These are phyloP conservation scores for Xenoacremonium recifei DNA, from an alignment of 2,329 filamentous ascomycete genomes.

Conservation along the genomic window DNA sequence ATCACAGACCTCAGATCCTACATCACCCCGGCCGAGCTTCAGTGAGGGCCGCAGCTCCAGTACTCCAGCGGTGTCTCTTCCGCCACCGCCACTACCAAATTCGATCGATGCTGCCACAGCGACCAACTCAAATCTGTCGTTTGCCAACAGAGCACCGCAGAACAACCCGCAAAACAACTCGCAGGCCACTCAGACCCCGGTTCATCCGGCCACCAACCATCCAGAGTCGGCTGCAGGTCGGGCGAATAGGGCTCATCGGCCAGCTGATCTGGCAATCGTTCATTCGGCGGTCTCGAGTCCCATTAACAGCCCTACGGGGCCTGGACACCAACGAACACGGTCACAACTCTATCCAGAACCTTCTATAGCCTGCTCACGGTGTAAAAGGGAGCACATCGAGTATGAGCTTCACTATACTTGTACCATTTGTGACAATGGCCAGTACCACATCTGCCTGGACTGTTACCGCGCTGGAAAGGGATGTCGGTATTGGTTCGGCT, in stretches of 20 bases:
- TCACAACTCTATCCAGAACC: conserved; percentile 65
- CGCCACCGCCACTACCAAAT: conserved; percentile 21
- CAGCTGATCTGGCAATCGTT: conserved; percentile 39
- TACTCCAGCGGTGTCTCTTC: conserved; percentile 30
- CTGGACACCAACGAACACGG: conserved; percentile 39
- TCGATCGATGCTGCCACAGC: conserved; percentile 1
- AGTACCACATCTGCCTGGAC: conserved; percentile 75
- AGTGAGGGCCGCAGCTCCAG: conserved; percentile 43
- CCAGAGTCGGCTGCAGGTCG: conserved; percentile 21
- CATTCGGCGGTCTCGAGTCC: conserved; percentile 33
- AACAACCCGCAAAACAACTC: conserved; percentile 16
- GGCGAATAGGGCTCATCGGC: conserved; percentile 30
- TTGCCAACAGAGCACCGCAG: conserved; percentile 35
- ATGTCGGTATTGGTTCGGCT: conserved; percentile 86
- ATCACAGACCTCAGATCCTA: conserved; percentile 38
- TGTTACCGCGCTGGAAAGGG: conserved; percentile 79
- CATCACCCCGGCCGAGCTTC: conserved; percentile 37
- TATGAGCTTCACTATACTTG: conserved; percentile 88
- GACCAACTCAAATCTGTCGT: conserved; percentile 30
- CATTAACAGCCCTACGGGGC: conserved; percentile 28
- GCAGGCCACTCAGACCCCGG: conserved; percentile 6
- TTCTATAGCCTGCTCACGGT: conserved; percentile 70
- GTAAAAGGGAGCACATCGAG: conserved; percentile 70
- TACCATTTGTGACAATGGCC: conserved; percentile 63
- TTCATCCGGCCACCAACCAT: too few species aligned